Evolutionary conservation across 805 yeast genomes (phyloP).

Genomic region (Wickerhamomyces mucosus): DNA sequence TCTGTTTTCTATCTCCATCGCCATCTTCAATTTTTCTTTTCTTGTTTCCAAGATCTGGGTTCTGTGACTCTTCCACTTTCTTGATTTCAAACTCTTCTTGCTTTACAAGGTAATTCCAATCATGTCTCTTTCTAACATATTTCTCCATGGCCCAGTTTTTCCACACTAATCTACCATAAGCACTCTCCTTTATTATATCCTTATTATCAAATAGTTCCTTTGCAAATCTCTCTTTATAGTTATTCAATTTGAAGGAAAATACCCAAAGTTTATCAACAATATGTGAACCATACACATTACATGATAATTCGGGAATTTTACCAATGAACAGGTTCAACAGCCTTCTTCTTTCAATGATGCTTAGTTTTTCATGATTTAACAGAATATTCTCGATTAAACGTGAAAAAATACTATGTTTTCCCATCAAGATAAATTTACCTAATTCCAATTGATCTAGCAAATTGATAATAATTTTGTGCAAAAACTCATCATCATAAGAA

Average conservation of each 20-base stretch:
- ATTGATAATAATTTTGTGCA: slow-evolving; percentile 48
- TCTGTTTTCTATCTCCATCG: slow-evolving; percentile 14
- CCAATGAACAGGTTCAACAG: slow-evolving; percentile 57
- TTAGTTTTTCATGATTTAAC: slow-evolving; percentile 29
- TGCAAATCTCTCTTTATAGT: slow-evolving; percentile 83
- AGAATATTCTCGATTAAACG: slow-evolving; percentile 74
- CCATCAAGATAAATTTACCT: slow-evolving; percentile 62
- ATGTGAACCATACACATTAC: slow-evolving; percentile 89
- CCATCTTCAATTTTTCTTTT: slow-evolving; percentile 8
- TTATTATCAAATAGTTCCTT: slow-evolving; percentile 48
- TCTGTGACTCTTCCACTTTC: background rate
- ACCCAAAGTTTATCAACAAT: slow-evolving; percentile 78
- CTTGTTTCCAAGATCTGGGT: slow-evolving; percentile 13
- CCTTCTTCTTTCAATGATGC: slow-evolving; percentile 49
- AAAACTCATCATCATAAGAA: slow-evolving; percentile 53
- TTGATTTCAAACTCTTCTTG: slow-evolving; percentile 32
- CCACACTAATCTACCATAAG: slow-evolving; percentile 89
- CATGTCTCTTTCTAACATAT: slow-evolving; percentile 61
- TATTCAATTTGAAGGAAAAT: slow-evolving; percentile 66
- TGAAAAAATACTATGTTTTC: slow-evolving; percentile 83
- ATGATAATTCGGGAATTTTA: slow-evolving; percentile 50
- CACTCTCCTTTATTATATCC: slow-evolving; percentile 70
- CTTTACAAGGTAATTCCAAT: slow-evolving; percentile 68
- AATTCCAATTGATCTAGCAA: slow-evolving; percentile 43
- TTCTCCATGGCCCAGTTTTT: slow-evolving; percentile 88